Evolutionary conservation across 139 green algal species (phyloP).

Genomic region (Closterium sp.): DNA sequence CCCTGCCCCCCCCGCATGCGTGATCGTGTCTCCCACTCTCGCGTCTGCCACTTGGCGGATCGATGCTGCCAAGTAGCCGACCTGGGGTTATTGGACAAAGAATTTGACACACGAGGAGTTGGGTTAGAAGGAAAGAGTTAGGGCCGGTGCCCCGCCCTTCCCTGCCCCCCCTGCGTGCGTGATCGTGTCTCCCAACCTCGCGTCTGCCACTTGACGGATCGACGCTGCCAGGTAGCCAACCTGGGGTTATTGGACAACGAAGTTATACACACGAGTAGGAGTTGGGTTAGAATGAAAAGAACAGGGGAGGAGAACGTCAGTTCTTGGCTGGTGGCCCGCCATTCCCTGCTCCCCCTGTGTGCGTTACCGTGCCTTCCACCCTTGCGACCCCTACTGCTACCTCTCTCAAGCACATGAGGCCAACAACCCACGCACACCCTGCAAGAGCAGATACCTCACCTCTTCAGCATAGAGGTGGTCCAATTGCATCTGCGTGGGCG

Average conservation of each 20-base stretch:
- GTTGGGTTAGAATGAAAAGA: conserved; percentile 17
- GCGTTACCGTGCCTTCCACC: conserved; percentile 91
- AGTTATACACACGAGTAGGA: too few relatives aligned
- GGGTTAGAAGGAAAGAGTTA: conserved; percentile 2
- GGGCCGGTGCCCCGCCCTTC: conserved; percentile 33
- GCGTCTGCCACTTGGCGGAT: conserved; percentile 92
- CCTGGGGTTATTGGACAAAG: too few relatives aligned
- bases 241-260: conserved; percentile 87
- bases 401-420: too few relatives aligned
- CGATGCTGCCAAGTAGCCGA: conserved; percentile 82
- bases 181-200: conserved; percentile 94
- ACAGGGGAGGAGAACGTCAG: neutral
- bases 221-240: conserved; percentile 82
- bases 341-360: conserved; percentile 8
- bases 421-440: too few relatives aligned
- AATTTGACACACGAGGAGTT: too few relatives aligned
- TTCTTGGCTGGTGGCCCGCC: conserved; percentile 33
- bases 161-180: conserved; percentile 57
- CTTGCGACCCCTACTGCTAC: conserved; percentile 76
- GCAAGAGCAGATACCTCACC: neutral
- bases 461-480: conserved; percentile 83
- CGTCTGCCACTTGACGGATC: conserved; percentile 89
- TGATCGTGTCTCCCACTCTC: conserved; percentile 96
- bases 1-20: conserved; percentile 42
- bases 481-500: conserved; percentile 79